Conservation (phyloP, 139 green algal species). For the Choricystis sp. region DNA sequence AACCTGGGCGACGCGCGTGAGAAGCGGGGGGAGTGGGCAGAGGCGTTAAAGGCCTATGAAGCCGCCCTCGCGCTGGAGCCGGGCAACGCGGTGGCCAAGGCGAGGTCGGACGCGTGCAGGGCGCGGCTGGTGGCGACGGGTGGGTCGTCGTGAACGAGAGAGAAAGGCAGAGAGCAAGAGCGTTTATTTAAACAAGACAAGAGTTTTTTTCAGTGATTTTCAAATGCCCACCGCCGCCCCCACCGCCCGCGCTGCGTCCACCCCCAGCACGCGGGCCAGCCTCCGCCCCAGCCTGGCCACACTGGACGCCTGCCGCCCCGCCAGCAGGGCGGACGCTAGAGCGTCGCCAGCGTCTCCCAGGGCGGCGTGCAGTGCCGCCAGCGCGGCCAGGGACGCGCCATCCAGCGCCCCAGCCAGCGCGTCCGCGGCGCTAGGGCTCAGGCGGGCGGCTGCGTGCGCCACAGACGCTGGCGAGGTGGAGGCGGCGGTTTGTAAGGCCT, state of each 20-base stretch:
- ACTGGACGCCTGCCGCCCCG: not conserved
- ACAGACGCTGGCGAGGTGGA: too few relatives aligned
- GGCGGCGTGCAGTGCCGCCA: not conserved
- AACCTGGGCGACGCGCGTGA: conserved; percentile 80
- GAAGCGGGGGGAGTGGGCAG: conserved; percentile 23
- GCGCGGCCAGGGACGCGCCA: not conserved
- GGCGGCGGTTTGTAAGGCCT: too few relatives aligned
- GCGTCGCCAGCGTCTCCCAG: not conserved
- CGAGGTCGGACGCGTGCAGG: not conserved
- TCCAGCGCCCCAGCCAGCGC: not conserved
- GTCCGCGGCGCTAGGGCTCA: not conserved
- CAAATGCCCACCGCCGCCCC: too few relatives aligned
- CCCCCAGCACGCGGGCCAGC: not conserved
- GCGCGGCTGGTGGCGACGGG: not conserved
- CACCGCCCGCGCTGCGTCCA: too few relatives aligned
- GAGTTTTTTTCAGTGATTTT: too few relatives aligned
- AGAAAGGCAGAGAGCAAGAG: too few relatives aligned
- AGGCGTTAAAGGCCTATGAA: conserved; percentile 61
- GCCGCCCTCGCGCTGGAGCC: conserved; percentile 66
- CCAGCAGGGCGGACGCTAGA: not conserved
- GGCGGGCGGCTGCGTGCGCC: too few relatives aligned
- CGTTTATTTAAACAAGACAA: not conserved
- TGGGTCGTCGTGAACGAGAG: too few relatives aligned
- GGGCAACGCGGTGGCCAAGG: conserved; percentile 60
- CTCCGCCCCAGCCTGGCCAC: too few relatives aligned